Percentiles rank a stretch among this genome's conserved stretches.
phyloP scores from a whole-genome alignment of 805 yeast genomes.

The Cyberlindnera nakhonratchasimensis region DNA sequence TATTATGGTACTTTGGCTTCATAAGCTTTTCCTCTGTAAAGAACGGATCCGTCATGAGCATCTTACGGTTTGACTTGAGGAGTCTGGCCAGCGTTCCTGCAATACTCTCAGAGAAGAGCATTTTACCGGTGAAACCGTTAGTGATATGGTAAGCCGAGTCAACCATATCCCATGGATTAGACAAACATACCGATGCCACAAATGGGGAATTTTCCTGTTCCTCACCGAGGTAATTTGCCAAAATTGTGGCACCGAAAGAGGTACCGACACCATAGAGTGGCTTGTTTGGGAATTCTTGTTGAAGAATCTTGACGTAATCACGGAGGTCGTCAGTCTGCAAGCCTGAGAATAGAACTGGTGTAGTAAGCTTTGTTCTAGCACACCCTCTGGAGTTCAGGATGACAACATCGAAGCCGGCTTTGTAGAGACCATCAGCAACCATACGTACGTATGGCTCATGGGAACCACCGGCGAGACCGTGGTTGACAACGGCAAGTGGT shows the following conservation, averaged over 20 bases:
- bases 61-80: conserved; percentile 42
- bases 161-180: conserved; percentile 72
- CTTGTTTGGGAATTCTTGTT: conserved; percentile 53
- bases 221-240: conserved; percentile 68
- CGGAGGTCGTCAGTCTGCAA: conserved; percentile 68
- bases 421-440: conserved; percentile 42
- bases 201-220: conserved; percentile 51
- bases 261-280: conserved; percentile 65
- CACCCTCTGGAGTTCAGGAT: conserved; percentile 73
- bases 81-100: conserved; percentile 39
- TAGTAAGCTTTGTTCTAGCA: conserved; percentile 66
- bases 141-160: conserved; percentile 47
- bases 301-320: conserved; percentile 49
- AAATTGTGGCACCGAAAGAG: conserved; percentile 68
- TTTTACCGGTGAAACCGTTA: conserved; percentile 36
- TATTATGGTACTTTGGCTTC: conserved; percentile 33
- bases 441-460: conserved; percentile 71
- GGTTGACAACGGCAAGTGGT: conserved; percentile 61
- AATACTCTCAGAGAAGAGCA: conserved; percentile 40
- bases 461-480: conserved; percentile 79
- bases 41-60: conserved; percentile 30
- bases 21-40: conserved; percentile 36
- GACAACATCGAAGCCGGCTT: conserved; percentile 52
- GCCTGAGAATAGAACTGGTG: conserved; percentile 65
- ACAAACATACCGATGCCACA: conserved; percentile 56